Percentiles rank a stretch among this genome's conserved stretches.
phyloP scores from a whole-genome alignment of 139 green algal genomes.

The Auxenochlorella pyrenoidosa region DNA sequence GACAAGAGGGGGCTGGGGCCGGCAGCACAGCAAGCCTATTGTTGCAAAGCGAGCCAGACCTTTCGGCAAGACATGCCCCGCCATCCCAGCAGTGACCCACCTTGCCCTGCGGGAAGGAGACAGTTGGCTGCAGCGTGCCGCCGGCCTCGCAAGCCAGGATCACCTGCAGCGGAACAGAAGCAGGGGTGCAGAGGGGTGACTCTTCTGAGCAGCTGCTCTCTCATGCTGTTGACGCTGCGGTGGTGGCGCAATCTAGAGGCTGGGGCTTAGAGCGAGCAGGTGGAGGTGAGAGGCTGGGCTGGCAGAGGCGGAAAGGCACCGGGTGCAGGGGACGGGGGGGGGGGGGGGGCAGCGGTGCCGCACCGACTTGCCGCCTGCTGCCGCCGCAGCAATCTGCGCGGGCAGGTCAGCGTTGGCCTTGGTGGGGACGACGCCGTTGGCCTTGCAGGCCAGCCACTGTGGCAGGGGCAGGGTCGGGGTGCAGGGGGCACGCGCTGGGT shows the following conservation, averaged over 20 bases:
- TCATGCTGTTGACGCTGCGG: not conserved
- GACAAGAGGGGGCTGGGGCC: no score
- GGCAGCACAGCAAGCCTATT: no score
- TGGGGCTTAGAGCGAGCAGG: no score
- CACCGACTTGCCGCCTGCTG: constrained; percentile 47
- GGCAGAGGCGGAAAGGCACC: not conserved
- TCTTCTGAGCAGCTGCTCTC: no score
- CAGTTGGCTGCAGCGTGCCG: constrained; percentile 53
- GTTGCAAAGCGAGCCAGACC: no score
- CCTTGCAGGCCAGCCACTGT: constrained; percentile 41
- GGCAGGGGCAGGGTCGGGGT: not conserved
- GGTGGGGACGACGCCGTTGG: constrained; percentile 51
- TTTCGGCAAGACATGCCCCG: no score
- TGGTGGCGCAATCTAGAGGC: no score
- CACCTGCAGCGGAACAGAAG: not conserved
- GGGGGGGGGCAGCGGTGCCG: not conserved
- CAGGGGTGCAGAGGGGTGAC: no score
- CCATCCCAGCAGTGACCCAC: not conserved
- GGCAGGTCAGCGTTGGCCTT: constrained; percentile 36
- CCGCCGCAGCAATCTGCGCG: constrained; percentile 10
- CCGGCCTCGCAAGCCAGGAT: constrained; percentile 72
- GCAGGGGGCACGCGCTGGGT: no score
- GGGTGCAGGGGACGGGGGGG: not conserved
- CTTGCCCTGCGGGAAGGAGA: constrained; percentile 65
- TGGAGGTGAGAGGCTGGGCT: not conserved